Conservation (phyloP, 2,329 filamentous ascomycete species). For the Pseudogymnoascus sp. region DNA sequence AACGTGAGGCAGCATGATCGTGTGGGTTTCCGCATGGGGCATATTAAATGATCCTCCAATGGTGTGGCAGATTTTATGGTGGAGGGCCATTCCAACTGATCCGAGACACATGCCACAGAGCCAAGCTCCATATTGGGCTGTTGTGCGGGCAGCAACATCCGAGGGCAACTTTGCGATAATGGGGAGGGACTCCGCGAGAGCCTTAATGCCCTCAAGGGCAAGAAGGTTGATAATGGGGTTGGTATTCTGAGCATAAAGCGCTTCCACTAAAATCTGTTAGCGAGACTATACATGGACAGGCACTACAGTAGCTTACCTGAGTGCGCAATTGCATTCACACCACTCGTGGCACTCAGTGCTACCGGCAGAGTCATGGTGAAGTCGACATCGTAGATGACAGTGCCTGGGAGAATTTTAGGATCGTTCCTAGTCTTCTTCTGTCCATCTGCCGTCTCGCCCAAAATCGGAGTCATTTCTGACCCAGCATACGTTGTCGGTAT, state of each 20-base stretch:
- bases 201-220: conserved; percentile 49
- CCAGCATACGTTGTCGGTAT: conserved; percentile 57
- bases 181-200: conserved; percentile 48
- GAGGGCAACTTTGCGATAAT: conserved; percentile 38
- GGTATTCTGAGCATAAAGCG: conserved; percentile 53
- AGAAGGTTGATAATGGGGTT: conserved; percentile 54
- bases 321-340: conserved; percentile 60
- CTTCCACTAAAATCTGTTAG: conserved; percentile 41
- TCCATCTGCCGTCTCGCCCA: conserved; percentile 54
- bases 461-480: conserved; percentile 58
- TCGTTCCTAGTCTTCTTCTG: conserved; percentile 51
- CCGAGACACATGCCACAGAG: conserved; percentile 56
- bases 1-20: conserved; percentile 54
- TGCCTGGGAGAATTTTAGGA: conserved; percentile 51
- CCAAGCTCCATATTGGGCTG: conserved; percentile 58
- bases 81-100: conserved; percentile 54
- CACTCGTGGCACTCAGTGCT: conserved; percentile 39
- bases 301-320: not conserved
- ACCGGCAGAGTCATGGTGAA: conserved; percentile 49
- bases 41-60: conserved; percentile 57
- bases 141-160: conserved; percentile 39
- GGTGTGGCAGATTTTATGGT: conserved; percentile 62
- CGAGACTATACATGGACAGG: not conserved
- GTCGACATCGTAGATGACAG: conserved; percentile 59
- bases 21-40: conserved; percentile 60